Evolutionary conservation across 202 grass and related monocot genomes (phyloP), one percentile per base, ranked within the genome.

Genomic region (Schoenoplectus tabernaemontani): DNA sequence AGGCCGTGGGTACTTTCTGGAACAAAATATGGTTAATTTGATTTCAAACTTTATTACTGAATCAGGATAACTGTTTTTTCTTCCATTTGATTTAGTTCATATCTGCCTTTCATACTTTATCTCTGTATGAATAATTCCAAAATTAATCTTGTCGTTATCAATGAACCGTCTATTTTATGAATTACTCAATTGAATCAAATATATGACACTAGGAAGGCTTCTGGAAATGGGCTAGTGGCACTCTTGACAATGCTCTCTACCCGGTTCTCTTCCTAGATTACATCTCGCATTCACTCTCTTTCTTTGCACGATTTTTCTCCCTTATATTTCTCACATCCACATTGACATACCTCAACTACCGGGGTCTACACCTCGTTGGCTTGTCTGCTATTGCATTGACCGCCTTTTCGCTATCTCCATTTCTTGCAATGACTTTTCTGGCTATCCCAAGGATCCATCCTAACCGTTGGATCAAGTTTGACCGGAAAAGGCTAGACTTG

Each of bases 241-340:
- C 86, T 22, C 87, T 97, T 47, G 94, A 97, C 89, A 97, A 93
- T 87, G 94, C 94, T 17, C 87, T 97, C 41, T 97, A 97, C 78
- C 94, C 94, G 0, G 94, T 93, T 9, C 94, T 93, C 72, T 97
- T 97, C 86, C 84, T 97, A 53, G 91, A 97, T 79, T 97, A 97
- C 87, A 85, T 97, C 73, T 76, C 77, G 4, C 19, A 85, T 38
- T 83, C 20, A 13, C 39, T 87, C 8, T 0, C 47, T 16, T 56
- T 83, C 12, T 70, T 77, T 36, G 15, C 16, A 6, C 87, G 87
- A 16, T 80, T 82, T 5, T 79, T 88, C 11, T 68, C 86, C 30
- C 80, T 86, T 23, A 11, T 91, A 16, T 83, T 7, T 13, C 84
- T 97, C 78, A 94, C 91, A 43, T 82, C 91, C 4, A 89, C 73